phyloP scores from a whole-genome alignment of 2,329 filamentous ascomycete genomes.

The Fusarium siculi region DNA sequence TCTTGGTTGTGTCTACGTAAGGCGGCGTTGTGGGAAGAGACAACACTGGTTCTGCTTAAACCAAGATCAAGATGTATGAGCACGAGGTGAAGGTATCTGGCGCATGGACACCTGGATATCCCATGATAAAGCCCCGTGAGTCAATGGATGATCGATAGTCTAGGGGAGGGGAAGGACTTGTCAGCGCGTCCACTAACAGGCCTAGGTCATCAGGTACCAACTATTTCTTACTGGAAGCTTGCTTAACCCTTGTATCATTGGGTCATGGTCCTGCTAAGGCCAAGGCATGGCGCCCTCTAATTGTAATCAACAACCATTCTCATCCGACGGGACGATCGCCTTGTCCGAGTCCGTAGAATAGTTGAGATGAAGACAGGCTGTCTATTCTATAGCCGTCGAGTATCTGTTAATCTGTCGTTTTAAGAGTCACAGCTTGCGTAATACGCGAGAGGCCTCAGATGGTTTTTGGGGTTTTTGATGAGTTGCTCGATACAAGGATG shows the following conservation, averaged over 20 bases:
- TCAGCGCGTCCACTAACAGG: slow-evolving; percentile 17
- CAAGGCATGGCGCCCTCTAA: neutral
- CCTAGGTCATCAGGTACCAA: slow-evolving; percentile 19
- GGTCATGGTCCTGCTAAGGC: slow-evolving; percentile 5
- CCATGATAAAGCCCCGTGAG: slow-evolving; percentile 33
- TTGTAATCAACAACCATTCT: neutral
- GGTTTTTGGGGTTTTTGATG: slow-evolving; percentile 12
- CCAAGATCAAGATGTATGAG: slow-evolving; percentile 12
- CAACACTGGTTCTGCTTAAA: neutral
- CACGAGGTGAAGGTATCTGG: slow-evolving; percentile 17
- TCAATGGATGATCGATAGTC: slow-evolving; percentile 3
- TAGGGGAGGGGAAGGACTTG: slow-evolving; percentile 1
- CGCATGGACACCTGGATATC: slow-evolving; percentile 23
- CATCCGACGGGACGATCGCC: neutral
- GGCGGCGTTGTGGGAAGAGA: slow-evolving; percentile 1
- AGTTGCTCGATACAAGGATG: slow-evolving; percentile 22
- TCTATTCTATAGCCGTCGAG: neutral
- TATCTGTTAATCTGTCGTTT: slow-evolving; percentile 1
- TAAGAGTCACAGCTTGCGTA: slow-evolving; percentile 42
- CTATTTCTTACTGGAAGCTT: neutral
- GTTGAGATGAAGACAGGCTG: slow-evolving; percentile 23
- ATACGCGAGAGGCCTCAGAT: slow-evolving; percentile 38
- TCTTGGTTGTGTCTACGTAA: slow-evolving; percentile 9
- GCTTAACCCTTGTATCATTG: neutral
- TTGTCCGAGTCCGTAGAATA: slow-evolving; percentile 1